phyloP scores from a whole-genome alignment of 306 rosid species.

The Casuarina glauca region DNA sequence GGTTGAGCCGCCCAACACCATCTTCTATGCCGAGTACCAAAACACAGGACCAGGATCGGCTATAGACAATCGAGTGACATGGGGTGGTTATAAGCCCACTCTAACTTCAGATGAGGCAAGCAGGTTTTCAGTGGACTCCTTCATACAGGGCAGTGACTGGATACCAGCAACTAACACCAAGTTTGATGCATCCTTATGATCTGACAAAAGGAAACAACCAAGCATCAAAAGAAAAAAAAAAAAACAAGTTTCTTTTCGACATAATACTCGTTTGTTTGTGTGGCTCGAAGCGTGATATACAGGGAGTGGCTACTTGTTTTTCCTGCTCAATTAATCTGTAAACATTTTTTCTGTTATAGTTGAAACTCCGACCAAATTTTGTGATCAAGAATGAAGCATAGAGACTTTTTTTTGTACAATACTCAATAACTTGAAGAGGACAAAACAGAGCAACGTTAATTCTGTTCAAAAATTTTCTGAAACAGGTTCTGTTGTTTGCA shows the following conservation, averaged over 20 bases:
- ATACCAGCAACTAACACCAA: slow-evolving; percentile 48
- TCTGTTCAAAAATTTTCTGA: no score
- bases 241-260: background rate
- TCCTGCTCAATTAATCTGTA: background rate
- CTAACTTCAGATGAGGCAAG: slow-evolving; percentile 46
- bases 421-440: no score
- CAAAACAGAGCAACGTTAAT: no score
- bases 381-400: background rate
- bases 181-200: slow-evolving; percentile 52
- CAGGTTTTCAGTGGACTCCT: slow-evolving; percentile 53
- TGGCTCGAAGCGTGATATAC: background rate
- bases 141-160: slow-evolving; percentile 78
- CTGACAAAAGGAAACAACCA: slow-evolving; percentile 3
- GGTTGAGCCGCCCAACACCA: slow-evolving; percentile 59
- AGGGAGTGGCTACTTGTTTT: background rate
- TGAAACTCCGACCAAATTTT: background rate
- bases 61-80: slow-evolving; percentile 55
- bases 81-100: slow-evolving; percentile 67
- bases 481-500: no score
- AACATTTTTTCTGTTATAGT: background rate
- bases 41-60: slow-evolving; percentile 64
- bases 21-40: slow-evolving; percentile 71
- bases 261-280: background rate
- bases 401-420: no score
- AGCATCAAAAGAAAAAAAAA: background rate